Base-by-base conservation (phyloP, 106 monocot genomes). In the Cymbidium sinense region DNA sequence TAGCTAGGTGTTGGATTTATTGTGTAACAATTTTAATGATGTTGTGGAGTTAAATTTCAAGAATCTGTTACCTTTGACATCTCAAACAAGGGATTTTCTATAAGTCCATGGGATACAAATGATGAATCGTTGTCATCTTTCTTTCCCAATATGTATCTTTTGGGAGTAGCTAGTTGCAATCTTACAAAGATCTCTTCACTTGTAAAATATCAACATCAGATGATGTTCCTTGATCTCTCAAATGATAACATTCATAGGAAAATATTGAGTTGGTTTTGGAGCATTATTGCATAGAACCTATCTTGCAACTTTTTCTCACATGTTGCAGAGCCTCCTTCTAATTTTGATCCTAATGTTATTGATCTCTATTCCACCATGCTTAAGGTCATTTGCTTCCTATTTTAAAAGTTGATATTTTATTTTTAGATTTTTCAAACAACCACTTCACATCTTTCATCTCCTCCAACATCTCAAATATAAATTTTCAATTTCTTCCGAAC, bases 181-280 rank as follows among this genome's bases (percentile, higher is more conserved):
- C 34, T 95, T 13, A 80, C 28, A 0, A 62, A 44, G 41, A 78
- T 91, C 43, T 87, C 91, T 17, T 35, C 1, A 28, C 82, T 89
- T 58, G 77, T 94, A 67, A 80, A n/a, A 73, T 58, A 81, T 58
- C 84, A 83, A 50, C 25, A 28, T 36, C 12, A 3, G 27, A 76
- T 86, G 15, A 70, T 2, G 23, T 5, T 25, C n/a, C 47, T 94
- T 11, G 91, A 91, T 78, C 84, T 94, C 43, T 94, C 94, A 34
- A 78, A 74, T 31, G 91, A 91, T 80, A 65, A 50, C 2, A 85
- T 94, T 73, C 23, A 7, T 61, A 91, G 94, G 28, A 33, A 23
- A 13, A 84, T 94, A 79, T 91, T 91, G 21, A 70, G 43, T 1
- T 94, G 94, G 91, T 70, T 94, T 30, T 91, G 94, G 94, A 77